Conservation (phyloP, 371 early-diverging fungal species). For the Lichtheimia corymbifera region DNA sequence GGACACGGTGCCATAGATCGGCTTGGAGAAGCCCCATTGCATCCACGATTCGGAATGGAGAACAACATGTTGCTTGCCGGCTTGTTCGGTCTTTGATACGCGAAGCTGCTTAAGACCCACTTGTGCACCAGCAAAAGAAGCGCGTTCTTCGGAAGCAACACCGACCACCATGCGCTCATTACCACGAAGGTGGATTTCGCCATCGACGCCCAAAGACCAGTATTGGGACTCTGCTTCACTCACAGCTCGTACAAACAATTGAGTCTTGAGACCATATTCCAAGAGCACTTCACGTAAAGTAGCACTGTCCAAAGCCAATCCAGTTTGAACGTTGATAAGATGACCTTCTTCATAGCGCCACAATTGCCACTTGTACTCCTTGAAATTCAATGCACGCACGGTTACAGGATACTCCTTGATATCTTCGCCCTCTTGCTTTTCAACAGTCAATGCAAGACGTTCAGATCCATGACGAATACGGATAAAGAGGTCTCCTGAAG, state of each 20-base stretch:
- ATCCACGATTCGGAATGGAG: slow-evolving; percentile 40
- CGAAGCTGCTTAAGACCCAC: slow-evolving; percentile 34
- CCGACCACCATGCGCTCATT: slow-evolving; percentile 37
- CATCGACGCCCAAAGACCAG: slow-evolving; percentile 41
- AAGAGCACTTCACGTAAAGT: slow-evolving; percentile 26
- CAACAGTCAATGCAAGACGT: slow-evolving; percentile 41
- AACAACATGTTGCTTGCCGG: slow-evolving; percentile 22
- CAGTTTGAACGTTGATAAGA: slow-evolving; percentile 56
- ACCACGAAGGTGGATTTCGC: slow-evolving; percentile 42
- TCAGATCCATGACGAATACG: slow-evolving; percentile 29
- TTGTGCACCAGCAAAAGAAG: slow-evolving; percentile 34
- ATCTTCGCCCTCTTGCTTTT: slow-evolving; percentile 17
- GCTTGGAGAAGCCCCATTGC: slow-evolving; percentile 42
- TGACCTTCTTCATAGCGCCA: slow-evolving; percentile 53
- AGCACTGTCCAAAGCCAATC: slow-evolving; percentile 50
- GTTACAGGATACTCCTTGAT: slow-evolving; percentile 26
- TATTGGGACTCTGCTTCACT: slow-evolving; percentile 37
- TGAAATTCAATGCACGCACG: slow-evolving; percentile 37
- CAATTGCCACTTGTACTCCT: slow-evolving; percentile 48
- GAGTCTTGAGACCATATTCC: slow-evolving; percentile 35
- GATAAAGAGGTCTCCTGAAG: slow-evolving; percentile 40
- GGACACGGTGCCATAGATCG: slow-evolving; percentile 30
- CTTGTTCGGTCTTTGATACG: slow-evolving; percentile 22
- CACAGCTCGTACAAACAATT: slow-evolving; percentile 27
- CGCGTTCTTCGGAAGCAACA: slow-evolving; percentile 25